phyloP scores from a whole-genome alignment of 1,284 basidiomycete genomes.

The Trametes hirsuta region DNA sequence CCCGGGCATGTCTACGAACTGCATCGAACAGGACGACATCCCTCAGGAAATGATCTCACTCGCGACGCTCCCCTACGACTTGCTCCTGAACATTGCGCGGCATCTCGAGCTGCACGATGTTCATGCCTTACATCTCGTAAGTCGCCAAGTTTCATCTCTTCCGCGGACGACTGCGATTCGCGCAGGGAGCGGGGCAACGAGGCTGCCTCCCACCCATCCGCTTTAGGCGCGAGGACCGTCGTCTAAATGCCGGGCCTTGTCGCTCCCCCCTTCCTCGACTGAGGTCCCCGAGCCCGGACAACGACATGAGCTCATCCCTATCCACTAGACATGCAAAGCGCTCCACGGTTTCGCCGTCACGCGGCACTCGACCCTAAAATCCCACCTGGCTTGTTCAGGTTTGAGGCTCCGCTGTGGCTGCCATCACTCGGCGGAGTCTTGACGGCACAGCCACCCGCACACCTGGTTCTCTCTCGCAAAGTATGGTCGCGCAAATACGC shows the following conservation, averaged over 20 bases:
- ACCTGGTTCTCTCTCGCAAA: too few species aligned
- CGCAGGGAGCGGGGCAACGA: background rate
- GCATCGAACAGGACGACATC: constrained; percentile 19
- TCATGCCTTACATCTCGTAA: constrained; percentile 59
- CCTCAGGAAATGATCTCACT: constrained; percentile 37
- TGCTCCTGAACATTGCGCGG: constrained; percentile 65
- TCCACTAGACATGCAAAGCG: constrained; percentile 58
- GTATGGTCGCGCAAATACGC: too few species aligned
- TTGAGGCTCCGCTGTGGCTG: too few species aligned
- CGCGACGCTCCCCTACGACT: constrained; percentile 63
- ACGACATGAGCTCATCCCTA: background rate
- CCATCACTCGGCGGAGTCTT: too few species aligned
- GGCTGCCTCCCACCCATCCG: constrained; percentile 2
- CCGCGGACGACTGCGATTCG: background rate
- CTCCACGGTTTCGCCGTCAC: constrained; percentile 62
- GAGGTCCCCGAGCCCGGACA: background rate
- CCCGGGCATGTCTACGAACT: constrained; percentile 21
- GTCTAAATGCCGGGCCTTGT: background rate
- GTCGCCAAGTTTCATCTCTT: constrained; percentile 27
- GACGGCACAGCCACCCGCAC: too few species aligned
- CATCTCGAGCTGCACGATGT: constrained; percentile 63
- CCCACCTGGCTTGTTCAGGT: too few species aligned
- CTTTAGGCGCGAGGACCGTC: background rate
- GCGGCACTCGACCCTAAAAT: too few species aligned
- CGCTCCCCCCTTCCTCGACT: background rate